Evolutionary conservation across 192 early-diverging fungal genomes (phyloP), one percentile per base, ranked within the genome.

Genomic region (Podila horticola): DNA sequence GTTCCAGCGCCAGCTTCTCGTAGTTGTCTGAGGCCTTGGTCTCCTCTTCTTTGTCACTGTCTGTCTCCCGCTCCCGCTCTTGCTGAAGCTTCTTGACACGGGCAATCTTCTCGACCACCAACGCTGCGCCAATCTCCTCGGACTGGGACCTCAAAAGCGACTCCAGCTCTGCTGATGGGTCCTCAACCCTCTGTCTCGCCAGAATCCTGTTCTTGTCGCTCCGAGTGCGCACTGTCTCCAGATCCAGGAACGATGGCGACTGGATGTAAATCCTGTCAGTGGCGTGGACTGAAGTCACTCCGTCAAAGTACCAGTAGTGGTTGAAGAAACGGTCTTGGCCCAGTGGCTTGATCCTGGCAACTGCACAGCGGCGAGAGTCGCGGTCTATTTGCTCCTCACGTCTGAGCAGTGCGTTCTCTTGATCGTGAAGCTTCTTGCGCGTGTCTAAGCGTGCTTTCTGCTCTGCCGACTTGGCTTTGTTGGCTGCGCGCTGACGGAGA

Each of bases 301-400:
- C 88, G 73, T 99, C 97, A 74, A 98, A 90, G 83, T 92, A 97
- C 86, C 93, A 99, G 75, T 99, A 98, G 49, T 90, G 86, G 79
- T 94, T 95, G 69, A 88, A 91, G 77, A 90, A 97, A 8, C 97
- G 90, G 85, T 99, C 97, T 28, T 72, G 74, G 12, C 96, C 97
- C 26, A 99, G 69, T 1, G 94, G 92, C 34, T 70, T 84, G 64
- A 95, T 75, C 5, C 96, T 91, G 29, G 90, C 89, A 11, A 91
- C 89, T 28, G 86, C 90, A 58, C 75, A 88, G 52, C 88, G 87
- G 19, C 90, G 86, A 38, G 92, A 68, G 63, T 95, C 93, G 62
- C 88, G 79, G 71, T 97, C 96, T 12, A 96, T 75, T 48, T 91
- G 87, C 24, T 93, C 90, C 64, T 89, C 86, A 69, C 90, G 83